Percentiles rank a stretch among this genome's conserved stretches.
Conservation (phyloP, 2,329 filamentous ascomycete species). For the Fusarium nurragi region DNA sequence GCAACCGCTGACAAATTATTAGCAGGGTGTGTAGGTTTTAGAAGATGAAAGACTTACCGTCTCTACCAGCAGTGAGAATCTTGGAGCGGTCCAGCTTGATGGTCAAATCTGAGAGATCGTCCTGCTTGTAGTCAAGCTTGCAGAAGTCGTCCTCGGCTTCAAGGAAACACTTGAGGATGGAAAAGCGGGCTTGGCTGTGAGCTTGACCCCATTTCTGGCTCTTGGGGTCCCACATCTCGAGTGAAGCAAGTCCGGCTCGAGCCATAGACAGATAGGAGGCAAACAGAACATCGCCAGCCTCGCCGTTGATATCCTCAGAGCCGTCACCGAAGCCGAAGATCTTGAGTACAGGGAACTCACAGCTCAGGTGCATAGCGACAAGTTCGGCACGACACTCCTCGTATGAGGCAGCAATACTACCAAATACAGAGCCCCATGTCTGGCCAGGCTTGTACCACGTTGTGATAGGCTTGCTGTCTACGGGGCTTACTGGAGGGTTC, state of each 20-base stretch:
- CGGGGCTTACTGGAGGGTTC: conserved; percentile 82
- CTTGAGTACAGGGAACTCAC: conserved; percentile 86
- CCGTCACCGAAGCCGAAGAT: conserved; percentile 94
- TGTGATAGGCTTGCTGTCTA: conserved; percentile 77
- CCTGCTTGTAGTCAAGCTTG: conserved; percentile 76
- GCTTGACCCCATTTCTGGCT: conserved; percentile 90
- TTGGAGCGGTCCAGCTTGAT: conserved; percentile 87
- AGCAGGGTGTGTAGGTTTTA: conserved; percentile 28
- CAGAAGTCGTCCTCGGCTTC: conserved; percentile 88
- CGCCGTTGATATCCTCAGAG: conserved; percentile 72
- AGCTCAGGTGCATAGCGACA: conserved; percentile 89
- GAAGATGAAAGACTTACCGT: conserved; percentile 54
- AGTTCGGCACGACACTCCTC: conserved; percentile 96
- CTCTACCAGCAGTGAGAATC: conserved; percentile 83
- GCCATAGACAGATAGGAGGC: conserved; percentile 93
- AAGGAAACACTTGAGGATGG: conserved; percentile 85
- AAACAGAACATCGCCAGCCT: conserved; percentile 88
- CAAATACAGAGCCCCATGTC: conserved; percentile 94
- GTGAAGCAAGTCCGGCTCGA: conserved; percentile 83
- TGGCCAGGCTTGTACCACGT: conserved; percentile 96
- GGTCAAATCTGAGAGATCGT: conserved; percentile 81
- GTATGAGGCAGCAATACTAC: conserved; percentile 85
- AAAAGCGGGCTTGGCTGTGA: conserved; percentile 91
- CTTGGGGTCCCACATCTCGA: conserved; percentile 96
- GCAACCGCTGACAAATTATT: conserved; percentile 70